Base-by-base conservation (phyloP, 2,329 filamentous ascomycete genomes). In the Fusarium gaditjirri region DNA sequence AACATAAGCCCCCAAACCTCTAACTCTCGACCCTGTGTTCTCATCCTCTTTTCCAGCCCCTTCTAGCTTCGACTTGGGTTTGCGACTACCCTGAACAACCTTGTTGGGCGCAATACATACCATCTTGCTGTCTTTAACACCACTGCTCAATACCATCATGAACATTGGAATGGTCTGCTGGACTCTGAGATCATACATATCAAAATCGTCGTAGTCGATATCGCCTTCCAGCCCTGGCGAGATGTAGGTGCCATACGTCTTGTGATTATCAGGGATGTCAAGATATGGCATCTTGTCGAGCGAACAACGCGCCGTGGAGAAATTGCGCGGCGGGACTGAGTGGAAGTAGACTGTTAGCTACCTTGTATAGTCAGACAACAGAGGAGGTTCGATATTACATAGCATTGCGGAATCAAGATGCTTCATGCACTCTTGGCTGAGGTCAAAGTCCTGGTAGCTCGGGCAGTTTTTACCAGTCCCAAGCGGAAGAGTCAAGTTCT, bases 381-480 rank as follows among this genome's bases (percentile, higher is more conserved):
- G 41, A 43, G 10, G 4, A 3, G 17, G 16, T 10, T 17, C 9
- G 10, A 36, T 10, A 19, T 19, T 36, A 36, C 35, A 19, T 4
- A 36, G 16, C 4, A 19, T 36, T 17, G 16, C 9, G 35, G 16
- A 19, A 36, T 10, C 9, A 11, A 17, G 9, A 21, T 31, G 21
- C 9, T 7, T 10, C 13, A 16, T 17, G 23, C 58, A 61, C 14
- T 38, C 17, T 13, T 38, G 25, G 16, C 29, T 62, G 5, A 21
- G 12, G 6, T 17, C 7, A 3, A 56, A 10, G 3, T 5, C 17
- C 17, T 12, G 23, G 8, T 13, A 19, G 1, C 8, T 1, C 1
- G 12, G 23, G 19, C n/a, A 42, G 4, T 5, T 3, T n/a, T 11
- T 1, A 8, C 3, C 3, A n/a, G 27, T n/a, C 4, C 7, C 1